phyloP scores from a whole-genome alignment of 345 rosid species.

The Ailanthus altissimus region DNA sequence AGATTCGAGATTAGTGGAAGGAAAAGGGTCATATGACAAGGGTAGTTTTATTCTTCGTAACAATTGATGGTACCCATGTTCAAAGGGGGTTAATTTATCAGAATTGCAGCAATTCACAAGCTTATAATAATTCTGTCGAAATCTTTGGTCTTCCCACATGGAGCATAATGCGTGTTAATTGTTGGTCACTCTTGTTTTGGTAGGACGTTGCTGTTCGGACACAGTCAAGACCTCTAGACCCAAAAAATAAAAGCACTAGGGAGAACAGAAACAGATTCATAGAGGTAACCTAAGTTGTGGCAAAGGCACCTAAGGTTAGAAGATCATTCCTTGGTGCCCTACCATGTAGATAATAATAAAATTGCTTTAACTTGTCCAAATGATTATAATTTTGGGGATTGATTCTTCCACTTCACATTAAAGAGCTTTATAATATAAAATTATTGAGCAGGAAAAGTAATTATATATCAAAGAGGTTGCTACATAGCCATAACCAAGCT shows the following conservation, averaged over 20 bases:
- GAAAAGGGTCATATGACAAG: background rate
- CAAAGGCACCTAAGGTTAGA: background rate
- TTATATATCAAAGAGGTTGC: background rate
- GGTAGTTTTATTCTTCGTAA: background rate
- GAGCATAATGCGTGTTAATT: too few relatives aligned
- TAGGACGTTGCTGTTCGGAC: background rate
- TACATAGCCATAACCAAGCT: background rate
- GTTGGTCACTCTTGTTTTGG: background rate
- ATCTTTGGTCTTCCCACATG: background rate
- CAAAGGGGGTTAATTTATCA: background rate
- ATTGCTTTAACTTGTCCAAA: background rate
- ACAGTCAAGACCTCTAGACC: background rate
- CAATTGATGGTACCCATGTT: background rate
- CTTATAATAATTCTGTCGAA: background rate
- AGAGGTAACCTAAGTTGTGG: background rate
- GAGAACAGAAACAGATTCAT: background rate
- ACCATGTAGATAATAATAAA: background rate
- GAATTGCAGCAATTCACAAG: conserved; percentile 5
- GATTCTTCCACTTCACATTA: background rate
- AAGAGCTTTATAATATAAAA: background rate
- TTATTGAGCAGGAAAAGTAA: background rate
- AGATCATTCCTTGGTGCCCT: background rate
- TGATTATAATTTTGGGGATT: background rate
- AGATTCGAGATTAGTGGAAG: background rate
- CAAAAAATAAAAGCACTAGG: background rate